Conservation (phyloP, 1,284 basidiomycete species). For the Boletus mariae region DNA sequence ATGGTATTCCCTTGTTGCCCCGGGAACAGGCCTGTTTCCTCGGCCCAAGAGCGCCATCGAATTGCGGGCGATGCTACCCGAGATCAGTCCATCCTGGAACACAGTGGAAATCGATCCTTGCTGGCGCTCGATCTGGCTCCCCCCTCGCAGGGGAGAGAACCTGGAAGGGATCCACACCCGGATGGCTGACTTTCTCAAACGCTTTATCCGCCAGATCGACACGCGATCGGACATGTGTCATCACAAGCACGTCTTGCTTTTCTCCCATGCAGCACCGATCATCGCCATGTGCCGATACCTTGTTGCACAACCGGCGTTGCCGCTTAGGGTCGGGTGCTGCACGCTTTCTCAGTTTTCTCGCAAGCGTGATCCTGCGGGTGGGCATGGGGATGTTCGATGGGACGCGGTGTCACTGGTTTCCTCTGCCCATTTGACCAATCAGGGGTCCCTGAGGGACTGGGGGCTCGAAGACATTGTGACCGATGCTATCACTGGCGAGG, state of each 20-base stretch:
- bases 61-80: conserved; percentile 48
- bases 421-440: conserved; percentile 53
- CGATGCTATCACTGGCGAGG: conserved; percentile 41
- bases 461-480: conserved; percentile 71
- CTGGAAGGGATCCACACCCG: conserved; percentile 64
- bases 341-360: conserved; percentile 54
- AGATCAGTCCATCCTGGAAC: conserved; percentile 61
- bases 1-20: conserved; percentile 77
- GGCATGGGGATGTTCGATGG: conserved; percentile 42
- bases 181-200: conserved; percentile 47
- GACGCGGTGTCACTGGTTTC: conserved; percentile 46
- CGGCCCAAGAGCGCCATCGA: conserved; percentile 53
- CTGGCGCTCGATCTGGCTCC: conserved; percentile 66
- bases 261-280: conserved; percentile 78
- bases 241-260: conserved; percentile 56
- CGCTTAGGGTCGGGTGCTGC: conserved; percentile 66
- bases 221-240: conserved; percentile 37
- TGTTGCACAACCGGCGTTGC: conserved; percentile 46
- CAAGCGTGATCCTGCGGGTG: conserved; percentile 20
- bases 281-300: conserved; percentile 69
- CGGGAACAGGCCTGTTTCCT: conserved; percentile 70
- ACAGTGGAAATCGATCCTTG: conserved; percentile 59
- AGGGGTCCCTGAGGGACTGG: conserved; percentile 69
- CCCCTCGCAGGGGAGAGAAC: conserved; percentile 70
- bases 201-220: conserved; percentile 51